Base-by-base conservation (phyloP, 164 flowering plant genomes). In the Umbellularia californica region DNA sequence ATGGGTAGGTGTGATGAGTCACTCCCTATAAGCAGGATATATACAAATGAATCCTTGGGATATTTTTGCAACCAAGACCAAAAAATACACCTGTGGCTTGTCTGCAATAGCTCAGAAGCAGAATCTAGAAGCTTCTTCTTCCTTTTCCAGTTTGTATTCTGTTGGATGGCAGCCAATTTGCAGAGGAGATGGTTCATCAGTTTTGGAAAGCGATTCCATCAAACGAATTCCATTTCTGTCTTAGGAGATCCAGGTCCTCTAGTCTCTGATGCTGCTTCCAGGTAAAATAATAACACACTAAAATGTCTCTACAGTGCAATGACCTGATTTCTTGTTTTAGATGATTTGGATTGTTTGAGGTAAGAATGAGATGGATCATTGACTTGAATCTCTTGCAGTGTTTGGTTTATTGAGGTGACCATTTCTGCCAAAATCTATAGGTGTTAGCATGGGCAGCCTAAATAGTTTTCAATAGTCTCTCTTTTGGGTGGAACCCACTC, bases 91-190 rank as follows among this genome's bases (percentile, higher is more conserved):
- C 47, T 6, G 47, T 35, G 9, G 10, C 47, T 35, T 30, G 33
- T 30, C 47, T 6, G 10, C 47, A 1, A 0, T 9, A 41, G 47
- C 47, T 41, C 47, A 41, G 10, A 6, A 41, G 7, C 0, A 41
- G 47, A 30, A 30, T 3, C 35, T 5, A 30, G 60, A 55, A 64
- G 67, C 67, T 64, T 64, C 25, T 3, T 30, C 35, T 22, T 9
- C 7, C 7, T 22, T 17, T 70, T 28, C 33, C 73, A 5, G 35
- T 30, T 30, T 30, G 35, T 30, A 4, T 69, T 10, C 1, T 63
- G 68, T 84, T 82, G 84, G 70, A 84, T 84, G 87, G 87, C 87
- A 70, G 82, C 82, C 69, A 82, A 82, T 67, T 80, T 75, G 81
- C 81, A 77, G 76, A 78, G 82, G 64, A 80, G 77, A 24, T 82